Percentiles rank a stretch among this genome's conserved stretches.
phyloP scores from a whole-genome alignment of 805 yeast genomes.

The Suhomyces tanzawaensis region DNA sequence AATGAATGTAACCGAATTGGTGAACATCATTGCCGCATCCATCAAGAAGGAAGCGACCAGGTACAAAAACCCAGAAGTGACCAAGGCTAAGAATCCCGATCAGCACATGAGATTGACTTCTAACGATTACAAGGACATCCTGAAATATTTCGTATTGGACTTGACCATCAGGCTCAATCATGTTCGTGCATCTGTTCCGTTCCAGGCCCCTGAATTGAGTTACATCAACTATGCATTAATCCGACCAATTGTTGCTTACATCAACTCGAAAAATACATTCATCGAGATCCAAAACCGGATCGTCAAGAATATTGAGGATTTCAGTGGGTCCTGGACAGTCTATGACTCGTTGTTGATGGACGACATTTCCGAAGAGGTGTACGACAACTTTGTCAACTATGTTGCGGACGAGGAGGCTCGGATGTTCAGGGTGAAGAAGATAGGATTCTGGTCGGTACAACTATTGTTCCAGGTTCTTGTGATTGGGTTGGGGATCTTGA shows the following conservation, averaged over 20 bases:
- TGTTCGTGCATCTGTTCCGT: conserved; percentile 85
- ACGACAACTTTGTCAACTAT: conserved; percentile 84
- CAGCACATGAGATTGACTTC: conserved; percentile 28
- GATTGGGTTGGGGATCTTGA: conserved; percentile 71
- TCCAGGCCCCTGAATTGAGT: conserved; percentile 83
- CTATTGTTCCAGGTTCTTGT: conserved; percentile 75
- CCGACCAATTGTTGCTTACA: conserved; percentile 93
- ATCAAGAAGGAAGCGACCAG: conserved; percentile 50
- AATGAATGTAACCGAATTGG: conserved; percentile 45
- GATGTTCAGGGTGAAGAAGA: conserved; percentile 68
- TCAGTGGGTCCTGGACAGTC: conserved; percentile 95
- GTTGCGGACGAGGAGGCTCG: conserved; percentile 85
- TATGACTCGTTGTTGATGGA: conserved; percentile 90
- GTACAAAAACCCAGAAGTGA: conserved; percentile 32
- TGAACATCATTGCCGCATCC: conserved; percentile 45
- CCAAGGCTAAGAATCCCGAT: conserved; percentile 25
- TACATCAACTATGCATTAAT: conserved; percentile 89
- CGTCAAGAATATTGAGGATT: conserved; percentile 74
- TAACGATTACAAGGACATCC: conserved; percentile 33
- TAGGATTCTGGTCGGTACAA: conserved; percentile 92
- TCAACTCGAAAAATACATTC: conserved; percentile 83
- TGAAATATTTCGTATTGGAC: conserved; percentile 71
- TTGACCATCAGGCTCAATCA: conserved; percentile 76
- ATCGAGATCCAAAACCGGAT: conserved; percentile 85
- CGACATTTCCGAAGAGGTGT: conserved; percentile 84